These are phyloP conservation scores for Prinsepia uniflora DNA, from an alignment of 306 rosid genomes.

Conservation along the genomic window DNA sequence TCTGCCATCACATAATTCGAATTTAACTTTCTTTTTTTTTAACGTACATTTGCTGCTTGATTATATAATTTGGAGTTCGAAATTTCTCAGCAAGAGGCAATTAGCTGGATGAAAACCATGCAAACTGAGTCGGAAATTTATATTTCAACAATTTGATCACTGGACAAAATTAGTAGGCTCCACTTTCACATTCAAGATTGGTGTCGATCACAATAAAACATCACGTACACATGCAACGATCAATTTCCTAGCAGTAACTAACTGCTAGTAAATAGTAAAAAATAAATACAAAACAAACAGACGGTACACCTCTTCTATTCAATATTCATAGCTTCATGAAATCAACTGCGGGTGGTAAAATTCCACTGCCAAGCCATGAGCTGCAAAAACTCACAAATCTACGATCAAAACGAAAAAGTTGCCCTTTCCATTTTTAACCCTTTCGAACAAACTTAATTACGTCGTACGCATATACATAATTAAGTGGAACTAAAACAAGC, in stretches of 20 bases:
- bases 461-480: not conserved
- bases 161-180: too few relatives aligned
- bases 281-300: too few relatives aligned
- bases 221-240: constrained; percentile 3
- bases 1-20: too few relatives aligned
- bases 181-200: not conserved
- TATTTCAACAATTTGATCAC: too few relatives aligned
- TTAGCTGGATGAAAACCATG: too few relatives aligned
- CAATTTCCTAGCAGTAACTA: not conserved
- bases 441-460: not conserved
- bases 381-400: constrained; percentile 15
- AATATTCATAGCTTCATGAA: constrained; percentile 2
- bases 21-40: too few relatives aligned
- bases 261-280: not conserved
- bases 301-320: not conserved
- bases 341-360: constrained; percentile 8
- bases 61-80: too few relatives aligned
- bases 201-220: not conserved
- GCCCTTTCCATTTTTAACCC: constrained; percentile 6
- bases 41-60: too few relatives aligned
- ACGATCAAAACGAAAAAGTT: not conserved
- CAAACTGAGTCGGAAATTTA: too few relatives aligned
- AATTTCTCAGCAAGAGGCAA: too few relatives aligned
- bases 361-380: constrained; percentile 7
- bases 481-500: constrained; percentile 6